phyloP scores from a whole-genome alignment of 257 asterid species.

The Knoxia roxburghii region DNA sequence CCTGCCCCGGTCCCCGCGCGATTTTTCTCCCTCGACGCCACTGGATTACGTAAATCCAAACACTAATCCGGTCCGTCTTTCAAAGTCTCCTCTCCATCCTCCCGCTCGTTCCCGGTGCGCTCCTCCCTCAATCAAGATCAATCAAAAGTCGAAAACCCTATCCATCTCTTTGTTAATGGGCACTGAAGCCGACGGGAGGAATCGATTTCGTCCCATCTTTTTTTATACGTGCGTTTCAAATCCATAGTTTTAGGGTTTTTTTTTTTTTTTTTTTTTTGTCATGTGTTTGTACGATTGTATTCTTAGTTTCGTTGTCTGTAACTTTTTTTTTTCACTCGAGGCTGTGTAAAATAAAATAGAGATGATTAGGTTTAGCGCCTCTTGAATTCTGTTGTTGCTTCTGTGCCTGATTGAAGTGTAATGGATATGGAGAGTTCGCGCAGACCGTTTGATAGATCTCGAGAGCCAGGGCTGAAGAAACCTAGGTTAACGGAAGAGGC shows the following conservation, averaged over 20 bases:
- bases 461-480: slow-evolving; percentile 76
- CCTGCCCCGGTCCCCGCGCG: not conserved
- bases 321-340: not conserved
- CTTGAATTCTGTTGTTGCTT: not conserved
- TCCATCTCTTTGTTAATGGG: not conserved
- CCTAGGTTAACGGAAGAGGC: slow-evolving; percentile 63
- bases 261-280: not conserved
- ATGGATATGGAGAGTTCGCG: slow-evolving; percentile 79
- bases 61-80: not conserved
- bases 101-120: not conserved
- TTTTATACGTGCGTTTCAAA: not conserved
- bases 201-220: not conserved
- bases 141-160: not conserved
- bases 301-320: not conserved
- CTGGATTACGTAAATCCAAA: not conserved
- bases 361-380: slow-evolving; percentile 12
- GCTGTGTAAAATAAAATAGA: slow-evolving; percentile 3
- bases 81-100: not conserved
- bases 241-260: not conserved
- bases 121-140: not conserved
- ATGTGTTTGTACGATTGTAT: not conserved
- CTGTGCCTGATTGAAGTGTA: slow-evolving; percentile 3
- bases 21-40: not conserved
- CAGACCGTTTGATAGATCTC: slow-evolving; percentile 75
- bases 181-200: slow-evolving; percentile 1